phyloP scores from a whole-genome alignment of 768 basidiomycete genomes.

The Steccherinum ochraceum region DNA sequence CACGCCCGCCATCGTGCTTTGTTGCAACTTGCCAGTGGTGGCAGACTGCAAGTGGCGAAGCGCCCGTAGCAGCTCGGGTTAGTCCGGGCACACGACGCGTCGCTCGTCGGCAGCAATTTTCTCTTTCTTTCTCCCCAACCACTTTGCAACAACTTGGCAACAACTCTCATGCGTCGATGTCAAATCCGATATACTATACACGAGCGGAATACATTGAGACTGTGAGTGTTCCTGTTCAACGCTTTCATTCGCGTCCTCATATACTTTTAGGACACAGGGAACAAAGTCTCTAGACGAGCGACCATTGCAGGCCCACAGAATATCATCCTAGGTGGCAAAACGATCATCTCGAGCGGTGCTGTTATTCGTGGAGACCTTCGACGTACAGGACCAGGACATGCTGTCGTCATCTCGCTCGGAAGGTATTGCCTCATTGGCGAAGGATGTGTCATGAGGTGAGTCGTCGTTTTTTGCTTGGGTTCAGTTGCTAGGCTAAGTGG shows the following conservation, averaged over 20 bases:
- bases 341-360: conserved; percentile 84
- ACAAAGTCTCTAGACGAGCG: conserved; percentile 91
- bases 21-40: too few species aligned
- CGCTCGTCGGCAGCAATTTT: neutral
- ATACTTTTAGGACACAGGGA: conserved; percentile 74
- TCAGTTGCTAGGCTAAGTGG: neutral
- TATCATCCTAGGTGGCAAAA: conserved; percentile 96
- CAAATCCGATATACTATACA: conserved; percentile 71
- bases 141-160: too few species aligned
- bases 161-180: too few species aligned
- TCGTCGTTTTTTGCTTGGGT: neutral
- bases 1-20: neutral
- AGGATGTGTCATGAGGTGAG: conserved; percentile 79
- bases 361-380: conserved; percentile 93
- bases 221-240: conserved; percentile 29
- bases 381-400: conserved; percentile 84
- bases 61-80: neutral
- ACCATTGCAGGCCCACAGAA: conserved; percentile 92
- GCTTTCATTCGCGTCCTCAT: neutral
- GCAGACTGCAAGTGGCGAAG: neutral
- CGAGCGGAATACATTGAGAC: conserved; percentile 87
- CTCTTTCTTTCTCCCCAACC: neutral
- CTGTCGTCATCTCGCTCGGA: conserved; percentile 90
- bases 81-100: neutral
- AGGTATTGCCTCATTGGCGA: conserved; percentile 91